Percentiles rank a stretch among this genome's conserved stretches.
Conservation (phyloP, 495 filamentous ascomycete genomes). For the Hypoxylon intermedium region DNA sequence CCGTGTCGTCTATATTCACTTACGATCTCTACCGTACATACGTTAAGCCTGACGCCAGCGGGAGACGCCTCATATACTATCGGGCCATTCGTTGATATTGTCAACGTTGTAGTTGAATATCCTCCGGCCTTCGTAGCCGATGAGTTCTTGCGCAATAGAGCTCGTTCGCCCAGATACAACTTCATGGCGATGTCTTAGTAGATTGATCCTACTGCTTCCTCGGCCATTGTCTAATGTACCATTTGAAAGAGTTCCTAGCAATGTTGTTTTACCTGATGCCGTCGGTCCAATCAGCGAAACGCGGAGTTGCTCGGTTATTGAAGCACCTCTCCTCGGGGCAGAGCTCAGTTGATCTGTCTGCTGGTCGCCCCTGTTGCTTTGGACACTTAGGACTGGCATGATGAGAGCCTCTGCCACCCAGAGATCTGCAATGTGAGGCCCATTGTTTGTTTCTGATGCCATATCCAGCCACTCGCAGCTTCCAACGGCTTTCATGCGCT, state of each 20-base stretch:
- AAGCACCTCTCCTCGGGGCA: constrained; percentile 40
- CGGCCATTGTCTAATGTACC: constrained; percentile 90
- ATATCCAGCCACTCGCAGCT: constrained; percentile 77
- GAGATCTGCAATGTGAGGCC: constrained; percentile 60
- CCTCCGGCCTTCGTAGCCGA: constrained; percentile 75
- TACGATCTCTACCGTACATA: too few species aligned
- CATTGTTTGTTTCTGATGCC: constrained; percentile 25
- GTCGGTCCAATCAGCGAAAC: constrained; percentile 89
- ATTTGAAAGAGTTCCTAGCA: constrained; percentile 86
- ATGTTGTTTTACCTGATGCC: constrained; percentile 90
- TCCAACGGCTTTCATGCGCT: constrained; percentile 84
- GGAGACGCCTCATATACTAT: too few species aligned
- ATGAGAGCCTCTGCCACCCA: constrained; percentile 85
- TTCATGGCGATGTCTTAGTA: constrained; percentile 94
- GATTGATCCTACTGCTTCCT: constrained; percentile 82
- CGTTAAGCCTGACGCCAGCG: too few species aligned
- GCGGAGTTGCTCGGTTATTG: constrained; percentile 77
- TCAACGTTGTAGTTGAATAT: constrained; percentile 87
- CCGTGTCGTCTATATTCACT: too few species aligned
- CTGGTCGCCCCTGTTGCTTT: constrained; percentile 15
- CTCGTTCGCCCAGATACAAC: constrained; percentile 90
- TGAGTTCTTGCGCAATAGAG: constrained; percentile 88
- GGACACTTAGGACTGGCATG: constrained; percentile 47
- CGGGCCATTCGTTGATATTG: constrained; percentile 91
- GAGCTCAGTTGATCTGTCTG: constrained; percentile 5